phyloP scores from a whole-genome alignment of 345 rosid species.

The Microcos paniculata region DNA sequence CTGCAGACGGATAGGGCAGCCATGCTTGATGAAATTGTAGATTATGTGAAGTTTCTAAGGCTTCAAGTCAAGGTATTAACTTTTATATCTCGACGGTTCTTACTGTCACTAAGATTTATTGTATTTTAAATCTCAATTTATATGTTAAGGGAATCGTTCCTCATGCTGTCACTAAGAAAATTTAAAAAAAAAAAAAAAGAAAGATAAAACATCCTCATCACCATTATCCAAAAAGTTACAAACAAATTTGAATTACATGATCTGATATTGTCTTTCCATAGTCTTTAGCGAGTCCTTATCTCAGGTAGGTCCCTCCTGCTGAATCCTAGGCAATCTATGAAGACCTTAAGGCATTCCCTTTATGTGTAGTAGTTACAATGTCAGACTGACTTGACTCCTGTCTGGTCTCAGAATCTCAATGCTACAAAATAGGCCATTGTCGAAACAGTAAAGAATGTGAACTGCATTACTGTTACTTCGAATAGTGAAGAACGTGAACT shows the following conservation, averaged over 20 bases:
- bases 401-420: conserved; percentile 23
- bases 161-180: no score
- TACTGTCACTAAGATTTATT: background rate
- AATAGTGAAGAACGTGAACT: conserved; percentile 12
- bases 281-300: conserved; percentile 17
- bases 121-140: background rate
- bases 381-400: conserved; percentile 29
- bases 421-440: conserved; percentile 10
- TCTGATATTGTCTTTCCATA: conserved; percentile 8
- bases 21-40: conserved; percentile 83
- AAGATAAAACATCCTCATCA: background rate
- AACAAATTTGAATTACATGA: conserved; percentile 12
- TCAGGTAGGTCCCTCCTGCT: conserved; percentile 34
- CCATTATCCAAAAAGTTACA: conserved; percentile 1
- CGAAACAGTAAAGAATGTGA: conserved; percentile 12
- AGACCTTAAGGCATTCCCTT: conserved; percentile 22
- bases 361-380: conserved; percentile 27
- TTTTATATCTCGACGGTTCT: background rate
- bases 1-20: conserved; percentile 75
- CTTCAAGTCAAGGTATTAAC: conserved; percentile 75
- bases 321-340: conserved; percentile 26
- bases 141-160: background rate
- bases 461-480: conserved; percentile 8
- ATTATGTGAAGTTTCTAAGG: conserved; percentile 78
- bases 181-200: background rate